Evolutionary conservation across 495 filamentous ascomycete genomes (phyloP), one percentile per base, ranked within the genome.

Genomic region (Pyrenula massariospora): DNA sequence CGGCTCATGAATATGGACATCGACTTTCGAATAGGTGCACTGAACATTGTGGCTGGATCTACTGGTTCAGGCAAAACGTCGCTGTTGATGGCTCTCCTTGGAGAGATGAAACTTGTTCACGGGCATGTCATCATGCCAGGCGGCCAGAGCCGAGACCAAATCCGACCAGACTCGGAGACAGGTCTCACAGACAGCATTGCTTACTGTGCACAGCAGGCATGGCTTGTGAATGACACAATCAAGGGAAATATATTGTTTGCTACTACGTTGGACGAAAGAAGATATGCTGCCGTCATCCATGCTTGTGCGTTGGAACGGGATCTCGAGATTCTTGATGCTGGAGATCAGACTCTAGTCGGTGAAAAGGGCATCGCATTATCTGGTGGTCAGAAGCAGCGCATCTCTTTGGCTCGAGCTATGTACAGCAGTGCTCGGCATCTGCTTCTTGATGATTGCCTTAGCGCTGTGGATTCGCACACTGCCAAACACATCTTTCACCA

Each of bases 331-430:
- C 81, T 99, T 3, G 93, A 96, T 66, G 82, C 82, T 57, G 94
- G 94, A 47, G 94, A 99, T 60, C 81, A 93, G 70, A 97, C 94
- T 0, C 72, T 96, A 12, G 94, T 97, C 12, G 94, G 94, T 50
- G 94, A 99, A 69, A 97, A 96, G 69, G 94, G 94, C 47, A 95
- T 99, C 59, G 89, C 91, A 51, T 77, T 99, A 23, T 99, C 94
- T 12, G 94, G 94, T 58, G 93, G 93, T 2, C 93, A 99, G 69
- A 99, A 99, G 70, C 93, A 99, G 70, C 83, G 93, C 56, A 96
- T 99, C 25, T 97, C 94, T 23, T 76, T 99, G 22, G 93, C 93
- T 15, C 82, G 93, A 59, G 93, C 94, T 1, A 74, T 99, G 12
- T 99, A 99, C 68, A 94, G 88, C 58, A 89, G 86, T 68, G 92